Base-by-base conservation (phyloP, 306 rosid species). In the Oxytropis ochrocephala region DNA sequence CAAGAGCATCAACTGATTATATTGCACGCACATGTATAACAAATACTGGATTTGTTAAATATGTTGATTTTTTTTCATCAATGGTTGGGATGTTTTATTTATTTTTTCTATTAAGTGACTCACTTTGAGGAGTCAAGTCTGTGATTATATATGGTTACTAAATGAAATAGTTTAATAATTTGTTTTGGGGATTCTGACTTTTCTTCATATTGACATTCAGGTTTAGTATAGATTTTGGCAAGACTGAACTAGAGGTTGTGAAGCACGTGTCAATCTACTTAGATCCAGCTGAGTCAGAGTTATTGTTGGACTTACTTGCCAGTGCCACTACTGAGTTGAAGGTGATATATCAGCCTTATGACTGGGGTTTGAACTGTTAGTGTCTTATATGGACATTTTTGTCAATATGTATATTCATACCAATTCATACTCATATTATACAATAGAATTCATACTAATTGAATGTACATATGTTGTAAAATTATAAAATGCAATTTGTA, bases 191-290 rank as follows among this genome's bases (percentile, higher is more conserved):
- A 48, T 66, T 33, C 13, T 33, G 36, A 68, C 39, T n/a, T 29
- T 49, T 64, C 48, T 69, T 64, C 35, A 30, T 12, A 27, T 77
- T 7, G 55, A 55, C 64, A 57, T 36, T 59, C 87, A 93, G 98
- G 97, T 93, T 74, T 56, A 93, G 91, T 71, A 4, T 73, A 27
- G 98, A 93, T 80, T 93, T 93, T 67, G 98, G 98, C 29, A 86
- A 88, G 82, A 83, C 70, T 59, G 97, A 93, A 78, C 52, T 79
- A 51, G 98, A 93, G 80, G 85, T 88, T 35, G 69, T 93, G 68
- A 93, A 85, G 86, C 96, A 86, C 19, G 78, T 77, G 11, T 90
- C 97, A 42, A 93, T 86, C 79, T 93, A 88, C 84, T 72, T 93
- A 67, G 86, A 82, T 59, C 85, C 88, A 11, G 83, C 85, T 10